Conservation (phyloP, 192 early-diverging fungal genomes). For the Coemansia javaensis region DNA sequence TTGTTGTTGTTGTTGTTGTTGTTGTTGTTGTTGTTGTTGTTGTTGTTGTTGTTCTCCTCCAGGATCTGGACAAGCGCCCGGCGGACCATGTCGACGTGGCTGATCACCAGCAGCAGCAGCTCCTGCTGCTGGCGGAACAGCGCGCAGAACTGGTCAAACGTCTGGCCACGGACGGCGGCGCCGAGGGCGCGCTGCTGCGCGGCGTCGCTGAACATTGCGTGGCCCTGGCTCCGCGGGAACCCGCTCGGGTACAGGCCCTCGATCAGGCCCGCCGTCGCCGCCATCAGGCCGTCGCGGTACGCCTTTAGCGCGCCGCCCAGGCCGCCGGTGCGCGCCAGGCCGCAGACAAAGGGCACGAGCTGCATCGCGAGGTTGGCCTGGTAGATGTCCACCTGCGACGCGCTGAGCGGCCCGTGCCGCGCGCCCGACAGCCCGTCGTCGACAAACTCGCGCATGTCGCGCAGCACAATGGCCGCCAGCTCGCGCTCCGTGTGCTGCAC, state of each 20-base stretch:
- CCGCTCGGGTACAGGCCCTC: conserved; percentile 59
- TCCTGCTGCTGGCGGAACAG: conserved; percentile 73
- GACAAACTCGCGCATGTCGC: conserved; percentile 48
- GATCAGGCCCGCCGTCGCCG: conserved; percentile 71
- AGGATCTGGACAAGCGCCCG: conserved; percentile 63
- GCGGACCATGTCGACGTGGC: conserved; percentile 67
- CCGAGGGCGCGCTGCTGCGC: conserved; percentile 47
- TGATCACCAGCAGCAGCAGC: conserved; percentile 67
- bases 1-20: too few species aligned
- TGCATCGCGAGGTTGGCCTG: conserved; percentile 46
- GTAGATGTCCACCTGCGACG: conserved; percentile 42
- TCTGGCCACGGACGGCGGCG: conserved; percentile 68
- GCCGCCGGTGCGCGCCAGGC: conserved; percentile 70
- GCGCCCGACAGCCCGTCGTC: conserved; percentile 40
- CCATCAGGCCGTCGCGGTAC: conserved; percentile 72
- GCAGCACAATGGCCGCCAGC: conserved; percentile 38
- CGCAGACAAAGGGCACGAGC: conserved; percentile 71
- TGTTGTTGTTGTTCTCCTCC: conserved; percentile 59
- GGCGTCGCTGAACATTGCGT: conserved; percentile 29
- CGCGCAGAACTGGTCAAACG: conserved; percentile 78
- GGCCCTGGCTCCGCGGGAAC: conserved; percentile 37
- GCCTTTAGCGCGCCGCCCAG: conserved; percentile 62
- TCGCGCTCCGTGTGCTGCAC: conserved; percentile 36
- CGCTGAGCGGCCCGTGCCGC: conserved; percentile 9
- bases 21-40: too few species aligned